Conservation (phyloP, 2,329 filamentous ascomycete species). For the Verticillium tricorpus region DNA sequence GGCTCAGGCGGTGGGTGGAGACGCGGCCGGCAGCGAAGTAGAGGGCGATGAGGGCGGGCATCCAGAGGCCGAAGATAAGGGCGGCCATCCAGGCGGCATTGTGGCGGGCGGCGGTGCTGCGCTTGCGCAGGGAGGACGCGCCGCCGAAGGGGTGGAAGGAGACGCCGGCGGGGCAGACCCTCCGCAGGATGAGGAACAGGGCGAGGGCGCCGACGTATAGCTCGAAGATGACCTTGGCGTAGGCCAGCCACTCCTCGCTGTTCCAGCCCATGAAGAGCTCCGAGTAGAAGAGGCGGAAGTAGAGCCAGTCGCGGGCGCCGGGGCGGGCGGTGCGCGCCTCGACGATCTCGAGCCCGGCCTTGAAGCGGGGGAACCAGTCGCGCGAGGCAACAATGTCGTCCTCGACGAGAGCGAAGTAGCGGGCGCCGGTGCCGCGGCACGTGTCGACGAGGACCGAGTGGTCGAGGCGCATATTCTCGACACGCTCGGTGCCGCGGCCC, state of each 20-base stretch:
- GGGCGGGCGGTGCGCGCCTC: constrained; percentile 18
- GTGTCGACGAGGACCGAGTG: constrained; percentile 27
- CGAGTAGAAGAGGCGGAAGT: constrained; percentile 33
- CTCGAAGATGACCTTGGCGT: constrained; percentile 19
- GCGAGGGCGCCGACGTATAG: constrained; percentile 19
- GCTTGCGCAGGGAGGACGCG: not conserved
- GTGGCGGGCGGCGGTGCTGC: constrained; percentile 14
- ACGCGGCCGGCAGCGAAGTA: constrained; percentile 24
- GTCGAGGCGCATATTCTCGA: constrained; percentile 28
- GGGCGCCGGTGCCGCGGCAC: constrained; percentile 21
- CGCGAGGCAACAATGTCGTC: constrained; percentile 30
- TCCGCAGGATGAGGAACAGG: constrained; percentile 10
- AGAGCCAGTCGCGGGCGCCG: constrained; percentile 21
- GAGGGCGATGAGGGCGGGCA: constrained; percentile 24
- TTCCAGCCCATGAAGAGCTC: constrained; percentile 34
- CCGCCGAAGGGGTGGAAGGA: not conserved
- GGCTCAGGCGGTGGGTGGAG: constrained; percentile 19
- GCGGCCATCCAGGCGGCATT: constrained; percentile 13
- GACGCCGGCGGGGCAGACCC: not conserved
- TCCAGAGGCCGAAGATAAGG: constrained; percentile 23
- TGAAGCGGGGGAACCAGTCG: constrained; percentile 27
- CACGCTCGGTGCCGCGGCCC: constrained; percentile 20
- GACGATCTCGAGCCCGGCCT: constrained; percentile 20
- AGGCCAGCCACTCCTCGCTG: constrained; percentile 25
- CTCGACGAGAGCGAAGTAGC: constrained; percentile 31